These are phyloP conservation scores for Arachnomyces sp. DNA, from an alignment of 2,329 filamentous ascomycete species.

Conservation along the genomic window DNA sequence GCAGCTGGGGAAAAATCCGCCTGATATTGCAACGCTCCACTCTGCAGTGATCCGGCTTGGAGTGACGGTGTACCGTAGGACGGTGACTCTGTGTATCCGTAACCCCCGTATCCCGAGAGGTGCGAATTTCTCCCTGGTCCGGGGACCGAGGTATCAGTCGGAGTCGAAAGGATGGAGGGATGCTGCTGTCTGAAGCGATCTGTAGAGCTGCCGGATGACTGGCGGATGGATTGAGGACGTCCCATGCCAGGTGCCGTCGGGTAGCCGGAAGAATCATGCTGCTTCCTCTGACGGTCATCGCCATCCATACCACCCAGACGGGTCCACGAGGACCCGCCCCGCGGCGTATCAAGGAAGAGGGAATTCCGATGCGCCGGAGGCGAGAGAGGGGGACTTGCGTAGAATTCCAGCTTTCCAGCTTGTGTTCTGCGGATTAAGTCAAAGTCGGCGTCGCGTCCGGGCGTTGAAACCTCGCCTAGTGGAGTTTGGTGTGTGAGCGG, in stretches of 20 bases:
- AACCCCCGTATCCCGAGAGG: constrained; percentile 38
- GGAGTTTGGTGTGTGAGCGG: background rate
- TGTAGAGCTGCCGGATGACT: constrained; percentile 44
- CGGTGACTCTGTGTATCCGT: constrained; percentile 50
- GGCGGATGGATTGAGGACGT: constrained; percentile 46
- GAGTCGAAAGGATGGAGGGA: constrained; percentile 24
- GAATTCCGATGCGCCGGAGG: constrained; percentile 55
- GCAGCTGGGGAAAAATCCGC: constrained; percentile 54
- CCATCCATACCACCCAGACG: constrained; percentile 67
- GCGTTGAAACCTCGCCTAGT: background rate
- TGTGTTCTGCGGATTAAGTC: background rate
- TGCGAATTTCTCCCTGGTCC: constrained; percentile 29
- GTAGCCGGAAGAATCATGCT: constrained; percentile 64
- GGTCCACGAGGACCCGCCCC: constrained; percentile 47
- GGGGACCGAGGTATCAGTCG: constrained; percentile 22
- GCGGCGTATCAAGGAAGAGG: constrained; percentile 47
- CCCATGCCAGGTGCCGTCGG: constrained; percentile 37
- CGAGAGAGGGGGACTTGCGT: constrained; percentile 56
- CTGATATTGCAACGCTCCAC: constrained; percentile 56
- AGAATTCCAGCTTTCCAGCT: constrained; percentile 57
- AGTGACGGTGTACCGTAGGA: constrained; percentile 48
- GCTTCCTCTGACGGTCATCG: constrained; percentile 64
- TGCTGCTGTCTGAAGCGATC: constrained; percentile 30
- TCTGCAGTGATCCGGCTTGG: constrained; percentile 39
- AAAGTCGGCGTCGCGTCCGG: background rate